Evolutionary conservation across 306 rosid genomes (phyloP), one percentile per base, ranked within the genome.

Genomic region (Lathyrus sativus): DNA sequence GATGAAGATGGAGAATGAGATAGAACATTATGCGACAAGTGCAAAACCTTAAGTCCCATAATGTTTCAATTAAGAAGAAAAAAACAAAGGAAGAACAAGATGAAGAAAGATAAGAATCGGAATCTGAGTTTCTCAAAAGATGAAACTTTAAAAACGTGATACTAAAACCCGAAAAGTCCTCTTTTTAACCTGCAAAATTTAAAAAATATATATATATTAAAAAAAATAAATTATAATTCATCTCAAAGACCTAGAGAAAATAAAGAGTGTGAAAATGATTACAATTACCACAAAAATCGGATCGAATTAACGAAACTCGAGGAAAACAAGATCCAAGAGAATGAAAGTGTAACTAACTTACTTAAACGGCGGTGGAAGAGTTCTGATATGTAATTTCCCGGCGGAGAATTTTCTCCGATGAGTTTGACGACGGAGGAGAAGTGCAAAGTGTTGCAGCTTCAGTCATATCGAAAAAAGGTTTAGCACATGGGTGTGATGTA

Each of bases 21-120:
- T 56, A 87, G 67, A 49, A 82, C 78, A 12, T 84, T 82, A 49
- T 84, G 89, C 50, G 88, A 76, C 91, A 81, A 85, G 31, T 86
- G 91, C 63, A 88, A 74, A 78, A 86, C 80, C 62, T 88, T 80
- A 58, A 82, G 76, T 58, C 29, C 96, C 97, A 88, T 75, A n/a
- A 31, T 44, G 33, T 13, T 11, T 9, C 19, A 68, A 44, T 24
- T 26, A 2, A 12, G 50, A 11, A 18, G 28, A 0, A 2, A 35
- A 57, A 33, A 17, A 10, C 2, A 14, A 0, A 3, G 45, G 12
- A 19, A 6, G 17, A 67, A 17, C 31, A 31, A 66, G 11, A 45
- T 1, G 8, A 35, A 7, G 2, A n/a, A 44, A 7, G 5, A 13
- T 2, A 46, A 14, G 33, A 63, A 59, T 29, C 6, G 1, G 70